Evolutionary conservation across 768 basidiomycete genomes (phyloP), one percentile per base, ranked within the genome.

Genomic region (Pholiota molesta): DNA sequence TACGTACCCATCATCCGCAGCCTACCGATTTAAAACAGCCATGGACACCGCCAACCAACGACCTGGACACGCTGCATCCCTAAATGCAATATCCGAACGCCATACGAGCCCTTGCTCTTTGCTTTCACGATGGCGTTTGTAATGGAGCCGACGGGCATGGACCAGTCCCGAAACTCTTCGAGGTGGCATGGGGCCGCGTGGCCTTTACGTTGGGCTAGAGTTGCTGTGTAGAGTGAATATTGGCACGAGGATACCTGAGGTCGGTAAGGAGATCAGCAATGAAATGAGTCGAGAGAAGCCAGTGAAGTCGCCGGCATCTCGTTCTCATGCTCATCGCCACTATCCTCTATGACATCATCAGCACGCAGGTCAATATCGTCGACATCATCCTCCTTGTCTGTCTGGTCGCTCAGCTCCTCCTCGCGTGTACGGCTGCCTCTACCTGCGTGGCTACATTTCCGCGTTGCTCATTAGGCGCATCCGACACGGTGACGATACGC

Each of bases 211-310:
- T 95, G 90, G 1, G 97, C 92, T 53, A 99, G 87, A 1, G 95
- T 88, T 35, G 97, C 97, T 37, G 96, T 98, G 77, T 99, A 99
- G 11, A 99, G 83, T 1, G 97, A 97, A 73, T 99, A 99, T 77
- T 99, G 97, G 97, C 70, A 99, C 97, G 57, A 97, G 85, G 68
- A 97, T 84, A 6, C 94, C 95, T 49, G 86, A 85, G 28, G 79
- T 81, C 21, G 86, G 87, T n/a, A 81, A 75, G 10, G 86, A 78
- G 67, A 94, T 89, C 63, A 95, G 86, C 80, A 92, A 86, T 69
- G 86, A 86, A 66, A 97, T 86, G 23, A 94, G 78, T n/a, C 94
- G 86, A 21, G 92, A 89, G n/a, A 99, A 96, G 57, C 97, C 97
- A 13, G 89, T 87, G 21, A 95, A 97, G 19, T 97, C 97, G 94